Base-by-base conservation (phyloP, 2,329 filamentous ascomycete species). In the Remersonia thermophila region DNA sequence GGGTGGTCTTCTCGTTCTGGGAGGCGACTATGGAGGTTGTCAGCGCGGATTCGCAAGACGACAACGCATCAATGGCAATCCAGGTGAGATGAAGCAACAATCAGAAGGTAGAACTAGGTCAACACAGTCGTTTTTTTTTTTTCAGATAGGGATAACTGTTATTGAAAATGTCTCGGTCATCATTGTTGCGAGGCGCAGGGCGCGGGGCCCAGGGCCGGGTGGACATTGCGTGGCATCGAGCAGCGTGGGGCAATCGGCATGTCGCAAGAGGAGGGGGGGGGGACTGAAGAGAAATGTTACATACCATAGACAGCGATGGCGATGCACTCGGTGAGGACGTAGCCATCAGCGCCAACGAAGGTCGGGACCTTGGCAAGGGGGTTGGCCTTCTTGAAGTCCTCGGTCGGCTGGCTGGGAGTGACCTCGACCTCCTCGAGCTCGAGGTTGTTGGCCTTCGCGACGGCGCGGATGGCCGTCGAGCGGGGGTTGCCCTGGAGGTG, bases 131-230 rank as follows among this genome's bases (percentile, higher is more conserved):
- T 53, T 58, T 93, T 95, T 93, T 95, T 53, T 58, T 93, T 95
- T 93, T 95, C 83, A 91, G 89, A 83, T 84, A 95, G 89, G 89
- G 85, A 93, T 93, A 93, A 93, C 85, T 91, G 81, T 70, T 79
- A 71, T 74, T 36, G 30, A 71, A 69, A 67, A 70, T 70, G 66
- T 81, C 79, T 70, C 65, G 51, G 74, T 89, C 84, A 83, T 85
- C 72, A 77, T 65, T 51, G 48, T 50, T 47, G 39, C 30, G 32
- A 33, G 38, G 25, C 33, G 27, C 28, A 30, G 40, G 39, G 20
- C 20, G 9, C 20, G 20, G 20, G 9, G 20, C 20, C 20, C 20
- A 9, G 5, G 5, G 20, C 9, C 20, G 20, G 41, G 40, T 14
- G 33, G n/a, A n/a, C n/a, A n/a, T n/a, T n/a, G n/a, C n/a, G 30